A percentile compares a stretch with the other conserved stretches of the same genome.
Conservation (phyloP, 495 filamentous ascomycete genomes). For the Penicillium turbatum region DNA sequence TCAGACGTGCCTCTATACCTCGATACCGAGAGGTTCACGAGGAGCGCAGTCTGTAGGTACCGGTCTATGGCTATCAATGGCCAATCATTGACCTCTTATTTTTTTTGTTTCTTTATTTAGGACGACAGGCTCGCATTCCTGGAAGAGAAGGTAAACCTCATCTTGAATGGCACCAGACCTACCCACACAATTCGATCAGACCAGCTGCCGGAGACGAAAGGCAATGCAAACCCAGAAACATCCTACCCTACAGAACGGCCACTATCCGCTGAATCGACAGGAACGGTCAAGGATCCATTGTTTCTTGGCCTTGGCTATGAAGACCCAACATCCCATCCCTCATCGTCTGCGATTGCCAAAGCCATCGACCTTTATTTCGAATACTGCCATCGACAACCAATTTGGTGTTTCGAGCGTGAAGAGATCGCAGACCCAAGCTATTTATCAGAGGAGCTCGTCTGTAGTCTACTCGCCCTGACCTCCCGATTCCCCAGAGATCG, state of each 20-base stretch:
- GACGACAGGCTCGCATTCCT: slow-evolving; percentile 42
- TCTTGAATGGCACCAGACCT: slow-evolving; percentile 34
- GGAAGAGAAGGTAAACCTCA: slow-evolving; percentile 47
- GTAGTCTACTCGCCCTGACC: slow-evolving; percentile 41
- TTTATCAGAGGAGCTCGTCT: slow-evolving; percentile 40
- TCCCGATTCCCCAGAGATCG: slow-evolving; percentile 38
- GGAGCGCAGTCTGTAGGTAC: slow-evolving; percentile 34
- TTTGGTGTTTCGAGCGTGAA: slow-evolving; percentile 46
- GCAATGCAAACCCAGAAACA: slow-evolving; percentile 13
- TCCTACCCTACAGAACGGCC: slow-evolving; percentile 20
- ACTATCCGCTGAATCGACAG: slow-evolving; percentile 18
- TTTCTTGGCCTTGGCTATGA: slow-evolving; percentile 30
- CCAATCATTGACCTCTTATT: slow-evolving; percentile 16
- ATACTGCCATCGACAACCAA: slow-evolving; percentile 45
- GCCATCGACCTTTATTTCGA: slow-evolving; percentile 42
- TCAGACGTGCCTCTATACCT: slow-evolving; percentile 41
- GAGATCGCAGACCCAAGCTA: slow-evolving; percentile 36
- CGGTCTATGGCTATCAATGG: not conserved
- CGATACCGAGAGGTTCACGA: slow-evolving; percentile 21
- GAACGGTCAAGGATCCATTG: slow-evolving; percentile 23
- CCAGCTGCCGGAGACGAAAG: slow-evolving; percentile 11
- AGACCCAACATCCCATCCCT: slow-evolving; percentile 25
- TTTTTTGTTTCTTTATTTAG: slow-evolving; percentile 12
- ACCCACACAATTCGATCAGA: slow-evolving; percentile 17
- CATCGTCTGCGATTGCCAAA: slow-evolving; percentile 26